These are phyloP conservation scores for Cyberlindnera maclurae DNA, from an alignment of 805 yeast species.

Conservation along the genomic window DNA sequence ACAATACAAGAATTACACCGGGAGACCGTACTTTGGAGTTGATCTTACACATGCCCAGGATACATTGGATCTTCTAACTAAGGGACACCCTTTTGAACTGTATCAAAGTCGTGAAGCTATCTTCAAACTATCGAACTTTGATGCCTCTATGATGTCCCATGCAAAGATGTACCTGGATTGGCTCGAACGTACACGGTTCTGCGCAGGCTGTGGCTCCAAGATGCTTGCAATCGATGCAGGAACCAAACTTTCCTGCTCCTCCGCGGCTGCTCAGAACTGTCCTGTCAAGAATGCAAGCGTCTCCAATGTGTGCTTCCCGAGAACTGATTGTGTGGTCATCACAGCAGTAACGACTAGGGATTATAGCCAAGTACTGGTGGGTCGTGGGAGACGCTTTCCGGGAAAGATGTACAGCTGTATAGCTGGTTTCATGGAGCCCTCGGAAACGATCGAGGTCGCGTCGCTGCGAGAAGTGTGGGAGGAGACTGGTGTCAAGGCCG, in stretches of 20 bases:
- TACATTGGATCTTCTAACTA: neutral
- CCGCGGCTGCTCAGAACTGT: conserved; percentile 16
- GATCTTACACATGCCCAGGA: conserved; percentile 32
- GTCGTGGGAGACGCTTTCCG: conserved; percentile 59
- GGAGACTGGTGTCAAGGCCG: conserved; percentile 77
- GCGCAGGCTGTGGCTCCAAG: conserved; percentile 81
- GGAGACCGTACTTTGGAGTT: conserved; percentile 58
- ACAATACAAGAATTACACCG: conserved; percentile 41
- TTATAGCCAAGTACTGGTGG: conserved; percentile 59
- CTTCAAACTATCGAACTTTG: conserved; percentile 27
- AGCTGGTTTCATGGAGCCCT: conserved; percentile 95
- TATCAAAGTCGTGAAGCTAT: conserved; percentile 9
- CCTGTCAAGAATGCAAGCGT: conserved; percentile 38
- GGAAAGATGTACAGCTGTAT: conserved; percentile 68
- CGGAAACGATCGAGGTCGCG: conserved; percentile 86
- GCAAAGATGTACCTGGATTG: conserved; percentile 84
- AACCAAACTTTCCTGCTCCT: conserved; percentile 48
- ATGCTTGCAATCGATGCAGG: conserved; percentile 62
- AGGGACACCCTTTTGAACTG: neutral
- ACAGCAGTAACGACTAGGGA: conserved; percentile 64
- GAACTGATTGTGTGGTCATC: conserved; percentile 87
- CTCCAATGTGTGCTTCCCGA: conserved; percentile 80
- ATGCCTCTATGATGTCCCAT: conserved; percentile 70
- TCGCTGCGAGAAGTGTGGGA: conserved; percentile 90
- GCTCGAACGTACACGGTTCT: conserved; percentile 64